These are phyloP conservation scores for Pyricularia pennisetigena DNA, from an alignment of 2,329 filamentous ascomycete genomes.

Conservation along the genomic window DNA sequence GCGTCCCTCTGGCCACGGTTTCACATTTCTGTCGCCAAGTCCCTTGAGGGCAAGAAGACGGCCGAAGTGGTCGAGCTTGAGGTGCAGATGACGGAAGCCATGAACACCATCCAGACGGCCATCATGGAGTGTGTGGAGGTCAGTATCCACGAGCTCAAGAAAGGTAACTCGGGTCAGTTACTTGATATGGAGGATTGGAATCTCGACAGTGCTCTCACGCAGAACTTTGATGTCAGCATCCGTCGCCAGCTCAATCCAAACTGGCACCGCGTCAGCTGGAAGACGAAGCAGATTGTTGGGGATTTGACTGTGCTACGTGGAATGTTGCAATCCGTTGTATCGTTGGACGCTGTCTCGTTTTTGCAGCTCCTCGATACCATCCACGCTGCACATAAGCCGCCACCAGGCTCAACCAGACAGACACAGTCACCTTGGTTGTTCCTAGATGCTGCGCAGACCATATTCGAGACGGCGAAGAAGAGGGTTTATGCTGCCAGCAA, in stretches of 20 bases:
- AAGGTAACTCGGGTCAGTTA: conserved; percentile 67
- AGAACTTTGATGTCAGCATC: conserved; percentile 84
- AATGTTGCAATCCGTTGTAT: conserved; percentile 73
- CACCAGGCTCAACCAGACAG: conserved; percentile 76
- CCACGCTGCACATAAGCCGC: conserved; percentile 78
- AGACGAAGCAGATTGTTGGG: conserved; percentile 87
- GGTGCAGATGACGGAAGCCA: conserved; percentile 88
- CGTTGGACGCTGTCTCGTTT: conserved; percentile 84
- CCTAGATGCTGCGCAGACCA: conserved; percentile 84
- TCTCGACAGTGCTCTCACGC: conserved; percentile 81
- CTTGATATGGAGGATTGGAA: conserved; percentile 97
- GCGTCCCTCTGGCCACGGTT: conserved; percentile 89
- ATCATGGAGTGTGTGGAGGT: conserved; percentile 94
- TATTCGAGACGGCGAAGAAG: conserved; percentile 82
- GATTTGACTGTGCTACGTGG: conserved; percentile 76
- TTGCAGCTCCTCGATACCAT: conserved; percentile 92
- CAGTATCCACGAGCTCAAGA: conserved; percentile 88
- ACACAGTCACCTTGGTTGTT: conserved; percentile 95
- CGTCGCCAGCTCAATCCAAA: conserved; percentile 87
- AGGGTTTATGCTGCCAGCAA: conserved; percentile 72
- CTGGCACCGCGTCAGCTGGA: conserved; percentile 93
- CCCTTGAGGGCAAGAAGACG: conserved; percentile 82
- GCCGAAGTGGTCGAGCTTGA: conserved; percentile 96
- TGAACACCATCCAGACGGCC: conserved; percentile 88
- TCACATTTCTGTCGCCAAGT: conserved; percentile 80